Evolutionary conservation across 768 basidiomycete genomes (phyloP).

Genomic region (Lactifluus volemus): DNA sequence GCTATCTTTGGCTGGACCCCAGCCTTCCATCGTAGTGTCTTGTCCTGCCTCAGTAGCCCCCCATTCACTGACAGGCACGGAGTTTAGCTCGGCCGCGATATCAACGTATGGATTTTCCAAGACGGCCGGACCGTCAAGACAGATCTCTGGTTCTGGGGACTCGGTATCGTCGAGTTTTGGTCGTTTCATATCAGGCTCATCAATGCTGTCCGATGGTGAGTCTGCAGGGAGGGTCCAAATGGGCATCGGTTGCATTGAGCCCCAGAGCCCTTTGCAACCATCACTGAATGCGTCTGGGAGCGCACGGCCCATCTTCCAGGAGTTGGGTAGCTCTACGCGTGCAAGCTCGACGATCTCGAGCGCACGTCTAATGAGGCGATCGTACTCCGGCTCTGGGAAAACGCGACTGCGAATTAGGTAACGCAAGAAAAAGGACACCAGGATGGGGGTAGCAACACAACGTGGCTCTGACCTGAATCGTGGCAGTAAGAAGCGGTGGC

Average conservation of each 20-base stretch:
- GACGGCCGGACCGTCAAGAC: background rate
- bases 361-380: slow-evolving; percentile 39
- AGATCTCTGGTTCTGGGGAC: background rate
- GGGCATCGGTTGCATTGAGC: slow-evolving; percentile 21
- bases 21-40: background rate
- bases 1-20: slow-evolving; percentile 7
- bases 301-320: slow-evolving; percentile 36
- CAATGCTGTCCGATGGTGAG: slow-evolving; percentile 6
- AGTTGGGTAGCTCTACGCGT: slow-evolving; percentile 42
- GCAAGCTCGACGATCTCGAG: slow-evolving; percentile 37
- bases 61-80: background rate
- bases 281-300: slow-evolving; percentile 44
- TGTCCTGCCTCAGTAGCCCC: background rate
- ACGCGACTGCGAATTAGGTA: slow-evolving; percentile 51
- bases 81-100: background rate
- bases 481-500: slow-evolving; percentile 17
- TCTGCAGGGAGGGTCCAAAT: background rate
- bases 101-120: background rate
- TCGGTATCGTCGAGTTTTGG: slow-evolving; percentile 18
- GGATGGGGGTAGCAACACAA: slow-evolving; percentile 41
- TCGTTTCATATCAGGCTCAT: slow-evolving; percentile 22
- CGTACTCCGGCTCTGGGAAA: slow-evolving; percentile 39
- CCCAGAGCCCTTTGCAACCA: slow-evolving; percentile 44
- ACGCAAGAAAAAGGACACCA: slow-evolving; percentile 51
- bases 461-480: slow-evolving; percentile 37